These are phyloP conservation scores for Phyllachora maydis DNA, from an alignment of 2,329 filamentous ascomycete species.

Conservation along the genomic window DNA sequence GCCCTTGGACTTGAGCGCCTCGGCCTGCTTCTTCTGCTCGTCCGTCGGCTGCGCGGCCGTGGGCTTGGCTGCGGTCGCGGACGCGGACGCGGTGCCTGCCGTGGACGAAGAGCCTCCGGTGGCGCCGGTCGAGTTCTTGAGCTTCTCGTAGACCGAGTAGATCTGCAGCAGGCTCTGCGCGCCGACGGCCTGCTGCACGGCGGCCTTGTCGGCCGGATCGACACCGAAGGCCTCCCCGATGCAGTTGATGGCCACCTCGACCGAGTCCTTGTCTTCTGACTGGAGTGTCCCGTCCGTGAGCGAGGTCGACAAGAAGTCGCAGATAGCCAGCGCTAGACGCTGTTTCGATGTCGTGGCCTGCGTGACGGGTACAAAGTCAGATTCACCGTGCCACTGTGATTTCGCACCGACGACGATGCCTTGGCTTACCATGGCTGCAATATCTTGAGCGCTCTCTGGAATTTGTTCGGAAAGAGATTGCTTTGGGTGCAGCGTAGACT, in stretches of 20 bases:
- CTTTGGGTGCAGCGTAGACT: too few relatives aligned
- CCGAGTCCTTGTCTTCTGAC: conserved; percentile 74
- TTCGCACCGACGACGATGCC: too few relatives aligned
- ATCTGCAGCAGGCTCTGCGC: conserved; percentile 77
- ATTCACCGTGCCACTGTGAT: too few relatives aligned
- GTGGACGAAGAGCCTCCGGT: too few relatives aligned
- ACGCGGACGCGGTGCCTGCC: conserved; percentile 14
- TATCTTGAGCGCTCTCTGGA: too few relatives aligned
- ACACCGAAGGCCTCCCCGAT: conserved; percentile 93
- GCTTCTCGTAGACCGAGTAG: conserved; percentile 91
- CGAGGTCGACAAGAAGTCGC: conserved; percentile 79
- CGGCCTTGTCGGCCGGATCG: conserved; percentile 55
- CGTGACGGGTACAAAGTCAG: conserved; percentile 1
- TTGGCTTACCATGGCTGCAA: too few relatives aligned
- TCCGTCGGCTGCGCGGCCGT: conserved; percentile 20
- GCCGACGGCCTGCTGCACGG: conserved; percentile 59
- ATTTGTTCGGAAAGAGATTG: too few relatives aligned
- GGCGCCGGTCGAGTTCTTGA: conserved; percentile 36
- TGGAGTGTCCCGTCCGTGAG: conserved; percentile 74
- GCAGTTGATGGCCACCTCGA: conserved; percentile 87
- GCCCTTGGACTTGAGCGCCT: conserved; percentile 72
- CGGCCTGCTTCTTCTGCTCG: conserved; percentile 58
- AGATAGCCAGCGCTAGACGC: conserved; percentile 89
- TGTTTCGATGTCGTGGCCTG: conserved; percentile 37
- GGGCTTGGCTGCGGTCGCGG: conserved; percentile 23